phyloP scores from a whole-genome alignment of 441 rosid species.

The Aquilaria agallochum region DNA sequence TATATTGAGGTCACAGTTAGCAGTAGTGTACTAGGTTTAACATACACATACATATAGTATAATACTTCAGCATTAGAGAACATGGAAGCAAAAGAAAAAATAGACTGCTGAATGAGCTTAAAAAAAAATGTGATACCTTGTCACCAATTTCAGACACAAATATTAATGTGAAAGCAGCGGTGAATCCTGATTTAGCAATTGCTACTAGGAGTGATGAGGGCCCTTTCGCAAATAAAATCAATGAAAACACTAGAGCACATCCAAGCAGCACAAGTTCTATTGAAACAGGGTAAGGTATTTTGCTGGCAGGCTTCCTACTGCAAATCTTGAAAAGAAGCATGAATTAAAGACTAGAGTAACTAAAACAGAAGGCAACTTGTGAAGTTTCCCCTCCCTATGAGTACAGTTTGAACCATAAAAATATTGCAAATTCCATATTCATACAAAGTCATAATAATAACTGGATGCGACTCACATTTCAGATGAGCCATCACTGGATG shows the following conservation, averaged over 20 bases:
- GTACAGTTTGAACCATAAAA: no score
- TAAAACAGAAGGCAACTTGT: no score
- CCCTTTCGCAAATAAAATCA: slow-evolving; percentile 68
- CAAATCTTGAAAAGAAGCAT: slow-evolving; percentile 29
- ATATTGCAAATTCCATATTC: no score
- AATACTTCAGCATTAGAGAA: neutral
- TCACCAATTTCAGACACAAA: slow-evolving; percentile 95
- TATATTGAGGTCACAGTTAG: no score
- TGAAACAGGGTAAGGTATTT: slow-evolving; percentile 72
- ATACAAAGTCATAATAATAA: neutral
- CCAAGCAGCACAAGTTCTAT: slow-evolving; percentile 65
- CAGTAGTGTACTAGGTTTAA: neutral
- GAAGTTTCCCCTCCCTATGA: no score
- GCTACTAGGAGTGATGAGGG: slow-evolving; percentile 77
- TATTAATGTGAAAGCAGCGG: slow-evolving; percentile 94
- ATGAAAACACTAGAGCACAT: slow-evolving; percentile 65
- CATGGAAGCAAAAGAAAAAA: neutral
- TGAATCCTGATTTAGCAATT: slow-evolving; percentile 87
- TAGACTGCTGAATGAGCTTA: neutral
- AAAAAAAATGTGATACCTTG: slow-evolving; percentile 46
- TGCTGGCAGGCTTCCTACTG: slow-evolving; percentile 62
- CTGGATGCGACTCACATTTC: slow-evolving; percentile 40
- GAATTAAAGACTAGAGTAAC: neutral
- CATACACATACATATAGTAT: neutral
- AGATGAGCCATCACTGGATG: slow-evolving; percentile 34